Conservation (phyloP, 1,139 yeast species). For the Yamadazyma aaseri region DNA sequence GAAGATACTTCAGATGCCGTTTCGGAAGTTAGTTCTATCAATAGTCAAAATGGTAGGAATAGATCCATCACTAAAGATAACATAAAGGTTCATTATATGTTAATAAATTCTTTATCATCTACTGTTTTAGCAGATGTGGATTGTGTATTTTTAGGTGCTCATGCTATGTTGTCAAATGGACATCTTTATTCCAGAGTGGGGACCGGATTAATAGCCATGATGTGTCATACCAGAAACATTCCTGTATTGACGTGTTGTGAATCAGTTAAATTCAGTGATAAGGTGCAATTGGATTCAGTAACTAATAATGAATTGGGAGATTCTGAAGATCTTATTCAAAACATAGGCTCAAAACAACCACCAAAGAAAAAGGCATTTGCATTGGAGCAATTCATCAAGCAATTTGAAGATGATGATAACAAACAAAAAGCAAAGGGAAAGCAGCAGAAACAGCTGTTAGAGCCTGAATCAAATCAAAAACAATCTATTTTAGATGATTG, state of each 20-base stretch:
- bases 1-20: slow-evolving; percentile 26
- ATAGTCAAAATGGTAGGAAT: slow-evolving; percentile 12
- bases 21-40: slow-evolving; percentile 49
- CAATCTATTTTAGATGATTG: slow-evolving; percentile 55
- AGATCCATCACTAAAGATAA: slow-evolving; percentile 31
- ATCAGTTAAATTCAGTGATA: slow-evolving; percentile 89
- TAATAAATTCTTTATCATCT: slow-evolving; percentile 77
- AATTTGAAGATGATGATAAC: slow-evolving; percentile 26
- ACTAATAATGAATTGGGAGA: slow-evolving; percentile 92
- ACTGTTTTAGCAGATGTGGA: slow-evolving; percentile 78
- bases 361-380: slow-evolving; percentile 65
- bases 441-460: slow-evolving; percentile 19
- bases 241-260: slow-evolving; percentile 97
- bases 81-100: slow-evolving; percentile 55
- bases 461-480: slow-evolving; percentile 8
- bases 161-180: slow-evolving; percentile 95
- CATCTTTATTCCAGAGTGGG: slow-evolving; percentile 92
- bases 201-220: slow-evolving; percentile 89
- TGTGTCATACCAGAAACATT: slow-evolving; percentile 81
- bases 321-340: slow-evolving; percentile 65
- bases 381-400: slow-evolving; percentile 61
- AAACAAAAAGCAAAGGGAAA: slow-evolving; percentile 19
- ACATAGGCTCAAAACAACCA: slow-evolving; percentile 45
- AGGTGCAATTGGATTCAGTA: slow-evolving; percentile 93
- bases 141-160: slow-evolving; percentile 92